Conservation (phyloP, 2,329 filamentous ascomycete species). For the Annulohypoxylon truncatum region DNA sequence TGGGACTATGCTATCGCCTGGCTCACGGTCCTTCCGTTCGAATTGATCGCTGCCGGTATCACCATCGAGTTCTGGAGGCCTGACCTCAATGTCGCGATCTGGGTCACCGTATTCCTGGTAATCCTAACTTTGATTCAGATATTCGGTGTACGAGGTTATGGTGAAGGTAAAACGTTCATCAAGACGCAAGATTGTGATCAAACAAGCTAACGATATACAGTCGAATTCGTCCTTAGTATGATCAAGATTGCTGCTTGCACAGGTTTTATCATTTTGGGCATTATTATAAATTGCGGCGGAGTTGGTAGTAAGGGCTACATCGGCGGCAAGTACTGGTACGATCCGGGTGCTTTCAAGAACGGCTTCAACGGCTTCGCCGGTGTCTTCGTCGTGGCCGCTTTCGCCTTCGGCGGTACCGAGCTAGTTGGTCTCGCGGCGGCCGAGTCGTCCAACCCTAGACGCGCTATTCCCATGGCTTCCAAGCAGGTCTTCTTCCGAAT, state of each 20-base stretch:
- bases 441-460: constrained; percentile 61
- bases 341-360: constrained; percentile 65
- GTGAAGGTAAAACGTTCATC: constrained; percentile 55
- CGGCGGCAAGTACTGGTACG: constrained; percentile 70
- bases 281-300: constrained; percentile 68
- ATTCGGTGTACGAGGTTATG: constrained; percentile 69
- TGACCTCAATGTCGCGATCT: constrained; percentile 63
- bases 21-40: constrained; percentile 63
- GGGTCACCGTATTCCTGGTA: constrained; percentile 67
- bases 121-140: constrained; percentile 63
- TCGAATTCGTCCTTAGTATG: constrained; percentile 68
- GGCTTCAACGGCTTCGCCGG: constrained; percentile 63
- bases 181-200: constrained; percentile 29
- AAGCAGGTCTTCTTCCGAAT: constrained; percentile 69
- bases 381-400: constrained; percentile 64
- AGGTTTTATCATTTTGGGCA: constrained; percentile 74
- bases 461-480: constrained; percentile 61
- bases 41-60: constrained; percentile 64
- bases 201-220: constrained; percentile 47
- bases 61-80: constrained; percentile 66
- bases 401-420: constrained; percentile 64
- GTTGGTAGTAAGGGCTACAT: constrained; percentile 68
- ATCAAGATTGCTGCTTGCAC: constrained; percentile 69
- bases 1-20: constrained; percentile 65
- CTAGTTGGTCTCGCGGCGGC: constrained; percentile 64